Conservation (phyloP, 1,284 basidiomycete genomes). For the Sporisorium scitamineum region DNA sequence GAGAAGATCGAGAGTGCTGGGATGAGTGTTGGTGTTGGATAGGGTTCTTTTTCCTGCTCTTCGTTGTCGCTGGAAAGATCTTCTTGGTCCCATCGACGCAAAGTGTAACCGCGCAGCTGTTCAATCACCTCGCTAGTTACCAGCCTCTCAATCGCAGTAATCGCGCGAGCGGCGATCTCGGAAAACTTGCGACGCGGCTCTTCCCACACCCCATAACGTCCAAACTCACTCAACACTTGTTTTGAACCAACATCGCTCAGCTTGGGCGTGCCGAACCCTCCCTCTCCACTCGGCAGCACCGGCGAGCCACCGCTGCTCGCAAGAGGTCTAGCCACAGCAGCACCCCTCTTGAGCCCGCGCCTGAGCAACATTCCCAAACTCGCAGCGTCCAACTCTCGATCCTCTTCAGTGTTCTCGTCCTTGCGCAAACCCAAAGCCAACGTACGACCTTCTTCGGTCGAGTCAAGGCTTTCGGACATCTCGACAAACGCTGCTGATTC, state of each 20-base stretch:
- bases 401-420: conserved; percentile 43
- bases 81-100: conserved; percentile 49
- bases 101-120: conserved; percentile 40
- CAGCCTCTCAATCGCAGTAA: conserved; percentile 48
- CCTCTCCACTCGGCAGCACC: conserved; percentile 1
- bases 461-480: conserved; percentile 44
- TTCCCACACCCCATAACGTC: conserved; percentile 58
- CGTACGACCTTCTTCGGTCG: conserved; percentile 36
- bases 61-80: conserved; percentile 7
- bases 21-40: conserved; percentile 56
- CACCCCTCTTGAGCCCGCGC: conserved; percentile 55
- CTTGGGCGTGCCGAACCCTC: conserved; percentile 17
- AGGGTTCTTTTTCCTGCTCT: conserved; percentile 20
- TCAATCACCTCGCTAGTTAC: conserved; percentile 59
- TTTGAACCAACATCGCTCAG: conserved; percentile 19
- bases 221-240: conserved; percentile 30
- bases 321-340: conserved; percentile 32
- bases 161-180: conserved; percentile 43
- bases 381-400: conserved; percentile 59
- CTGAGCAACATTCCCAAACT: conserved; percentile 54
- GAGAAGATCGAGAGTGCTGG: conserved; percentile 58
- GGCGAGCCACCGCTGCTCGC: conserved; percentile 7
- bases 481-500: conserved; percentile 57
- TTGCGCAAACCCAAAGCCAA: conserved; percentile 28
- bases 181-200: conserved; percentile 45